phyloP scores from a whole-genome alignment of 1,284 basidiomycete species.

The Rhodofomes roseus region DNA sequence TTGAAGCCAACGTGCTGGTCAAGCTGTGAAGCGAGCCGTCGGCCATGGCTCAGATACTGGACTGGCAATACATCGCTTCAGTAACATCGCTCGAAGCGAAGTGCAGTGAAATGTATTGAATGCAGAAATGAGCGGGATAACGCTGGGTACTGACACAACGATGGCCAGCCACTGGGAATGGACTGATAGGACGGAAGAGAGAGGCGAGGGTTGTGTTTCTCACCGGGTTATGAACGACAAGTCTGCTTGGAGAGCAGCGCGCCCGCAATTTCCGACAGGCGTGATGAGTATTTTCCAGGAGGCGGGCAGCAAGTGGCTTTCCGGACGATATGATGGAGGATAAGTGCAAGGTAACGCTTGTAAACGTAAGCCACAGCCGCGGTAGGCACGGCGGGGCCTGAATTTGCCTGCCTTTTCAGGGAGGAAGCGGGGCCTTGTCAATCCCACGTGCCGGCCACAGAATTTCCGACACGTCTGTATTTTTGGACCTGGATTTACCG shows the following conservation, averaged over 20 bases:
- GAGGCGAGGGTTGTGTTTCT: background rate
- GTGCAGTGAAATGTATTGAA: background rate
- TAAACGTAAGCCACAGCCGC: background rate
- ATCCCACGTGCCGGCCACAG: background rate
- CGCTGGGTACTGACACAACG: too few relatives aligned
- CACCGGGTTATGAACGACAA: background rate
- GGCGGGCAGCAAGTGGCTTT: conserved; percentile 1
- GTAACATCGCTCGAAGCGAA: background rate
- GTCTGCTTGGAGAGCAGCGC: background rate
- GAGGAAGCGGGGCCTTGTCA: too few relatives aligned
- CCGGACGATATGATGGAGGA: background rate
- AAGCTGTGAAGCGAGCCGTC: conserved; percentile 22
- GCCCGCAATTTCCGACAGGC: background rate
- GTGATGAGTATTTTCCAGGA: background rate
- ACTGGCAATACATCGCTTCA: background rate
- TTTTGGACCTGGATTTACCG: background rate
- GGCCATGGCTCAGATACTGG: conserved; percentile 11
- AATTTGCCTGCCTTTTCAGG: background rate
- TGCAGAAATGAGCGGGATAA: too few relatives aligned
- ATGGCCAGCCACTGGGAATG: background rate
- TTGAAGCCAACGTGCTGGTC: conserved; percentile 19
- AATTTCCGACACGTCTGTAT: background rate
- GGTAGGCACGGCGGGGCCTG: background rate
- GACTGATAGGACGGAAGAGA: background rate
- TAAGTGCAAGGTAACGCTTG: background rate